Evolutionary conservation across 306 rosid genomes (phyloP).

Genomic region (Gastrolobium villosum): DNA sequence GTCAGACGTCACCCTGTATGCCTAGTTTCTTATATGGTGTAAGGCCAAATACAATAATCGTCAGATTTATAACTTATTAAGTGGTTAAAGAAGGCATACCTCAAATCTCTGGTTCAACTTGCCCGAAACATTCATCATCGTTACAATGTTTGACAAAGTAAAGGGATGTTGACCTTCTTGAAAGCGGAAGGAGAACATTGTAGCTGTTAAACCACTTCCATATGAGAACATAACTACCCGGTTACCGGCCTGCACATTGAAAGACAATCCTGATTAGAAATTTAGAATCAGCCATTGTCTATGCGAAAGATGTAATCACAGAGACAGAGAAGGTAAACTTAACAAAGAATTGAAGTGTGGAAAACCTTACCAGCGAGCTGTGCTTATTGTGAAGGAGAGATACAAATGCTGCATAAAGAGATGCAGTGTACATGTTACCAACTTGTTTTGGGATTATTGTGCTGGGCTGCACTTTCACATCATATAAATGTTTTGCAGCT

Average conservation of each 20-base stretch:
- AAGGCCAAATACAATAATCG: not conserved
- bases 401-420: conserved; percentile 82
- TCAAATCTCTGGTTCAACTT: conserved; percentile 80
- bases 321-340: not conserved
- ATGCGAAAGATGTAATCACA: not conserved
- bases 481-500: conserved; percentile 69
- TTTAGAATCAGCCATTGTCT: conserved; percentile 8
- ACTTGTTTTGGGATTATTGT: conserved; percentile 88
- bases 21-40: not conserved
- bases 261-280: conserved; percentile 23
- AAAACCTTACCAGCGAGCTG: conserved; percentile 62
- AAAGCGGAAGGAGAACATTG: conserved; percentile 77
- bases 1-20: not conserved
- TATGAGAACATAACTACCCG: conserved; percentile 81
- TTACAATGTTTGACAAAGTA: conserved; percentile 73
- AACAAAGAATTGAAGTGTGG: not conserved
- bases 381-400: conserved; percentile 77
- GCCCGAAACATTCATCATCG: conserved; percentile 69
- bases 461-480: conserved; percentile 78
- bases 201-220: conserved; percentile 88
- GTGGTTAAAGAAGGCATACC: conserved; percentile 57
- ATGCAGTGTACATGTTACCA: conserved; percentile 92
- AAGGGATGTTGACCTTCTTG: conserved; percentile 71
- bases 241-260: conserved; percentile 66
- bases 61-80: not conserved